Evolutionary conservation across 345 rosid genomes (phyloP).

Genomic region (Bruguiera sexangula): DNA sequence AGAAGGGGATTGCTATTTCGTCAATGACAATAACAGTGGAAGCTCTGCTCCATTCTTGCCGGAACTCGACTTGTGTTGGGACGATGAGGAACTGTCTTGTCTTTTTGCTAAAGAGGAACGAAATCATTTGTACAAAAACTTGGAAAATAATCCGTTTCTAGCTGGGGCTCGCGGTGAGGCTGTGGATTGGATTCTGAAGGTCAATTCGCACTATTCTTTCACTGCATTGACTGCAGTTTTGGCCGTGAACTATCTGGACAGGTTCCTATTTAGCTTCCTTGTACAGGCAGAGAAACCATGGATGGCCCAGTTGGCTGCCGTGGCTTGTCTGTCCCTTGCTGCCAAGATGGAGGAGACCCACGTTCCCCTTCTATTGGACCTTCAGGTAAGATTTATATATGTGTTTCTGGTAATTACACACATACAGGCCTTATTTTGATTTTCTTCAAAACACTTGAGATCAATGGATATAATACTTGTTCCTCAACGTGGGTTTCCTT

Average conservation of each 20-base stretch:
- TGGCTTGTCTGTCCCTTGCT: conserved; percentile 87
- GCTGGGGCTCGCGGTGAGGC: conserved; percentile 54
- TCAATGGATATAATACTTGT: not conserved
- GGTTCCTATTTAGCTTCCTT: conserved; percentile 55
- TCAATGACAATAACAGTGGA: not conserved
- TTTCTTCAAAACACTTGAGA: no score
- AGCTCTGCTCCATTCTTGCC: conserved; percentile 27
- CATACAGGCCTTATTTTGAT: no score
- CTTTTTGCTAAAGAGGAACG: conserved; percentile 44
- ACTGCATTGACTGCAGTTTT: conserved; percentile 63
- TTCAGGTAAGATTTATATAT: conserved; percentile 50
- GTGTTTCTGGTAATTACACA: not conserved
- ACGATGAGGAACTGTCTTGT: conserved; percentile 58
- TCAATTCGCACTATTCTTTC: conserved; percentile 65
- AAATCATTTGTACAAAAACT: conserved; percentile 27
- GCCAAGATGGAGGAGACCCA: conserved; percentile 93
- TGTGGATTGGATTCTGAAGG: conserved; percentile 76
- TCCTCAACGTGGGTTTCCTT: conserved; percentile 14
- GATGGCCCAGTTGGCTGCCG: conserved; percentile 85
- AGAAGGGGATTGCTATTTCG: not conserved
- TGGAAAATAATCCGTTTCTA: conserved; percentile 31
- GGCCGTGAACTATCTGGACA: conserved; percentile 77
- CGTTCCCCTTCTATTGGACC: conserved; percentile 78
- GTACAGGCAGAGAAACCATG: conserved; percentile 70
- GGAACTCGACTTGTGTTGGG: conserved; percentile 65